These are phyloP conservation scores for Quercus mongolica DNA, from an alignment of 306 rosid genomes.

Conservation along the genomic window DNA sequence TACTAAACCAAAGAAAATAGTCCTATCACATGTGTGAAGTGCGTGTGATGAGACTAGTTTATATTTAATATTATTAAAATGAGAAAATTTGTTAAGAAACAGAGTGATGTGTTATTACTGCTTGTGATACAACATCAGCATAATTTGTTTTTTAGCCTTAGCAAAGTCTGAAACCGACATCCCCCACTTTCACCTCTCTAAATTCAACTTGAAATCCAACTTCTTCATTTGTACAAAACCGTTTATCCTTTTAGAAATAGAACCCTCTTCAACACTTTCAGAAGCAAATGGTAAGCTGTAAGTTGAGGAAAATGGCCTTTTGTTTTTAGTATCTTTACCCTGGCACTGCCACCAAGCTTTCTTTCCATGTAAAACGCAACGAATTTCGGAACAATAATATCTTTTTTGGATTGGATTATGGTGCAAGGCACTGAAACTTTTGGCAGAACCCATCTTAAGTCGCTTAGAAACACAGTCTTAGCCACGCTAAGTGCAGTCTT, in stretches of 20 bases:
- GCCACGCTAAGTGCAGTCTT: conserved; percentile 36
- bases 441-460: conserved; percentile 34
- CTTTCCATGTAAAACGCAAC: conserved; percentile 40
- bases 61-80: no score
- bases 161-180: neutral
- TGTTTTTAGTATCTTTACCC: conserved; percentile 32
- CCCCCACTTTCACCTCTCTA: neutral
- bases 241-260: neutral
- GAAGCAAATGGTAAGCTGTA: conserved; percentile 33
- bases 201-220: neutral
- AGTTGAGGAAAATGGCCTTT: conserved; percentile 50
- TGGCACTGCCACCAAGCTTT: conserved; percentile 22
- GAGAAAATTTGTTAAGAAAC: no score
- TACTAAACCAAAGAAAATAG: no score
- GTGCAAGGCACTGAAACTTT: conserved; percentile 34
- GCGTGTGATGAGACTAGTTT: no score
- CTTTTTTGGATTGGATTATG: conserved; percentile 40
- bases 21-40: no score
- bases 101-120: no score
- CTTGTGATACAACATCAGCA: no score
- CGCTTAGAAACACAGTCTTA: conserved; percentile 37
- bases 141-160: no score
- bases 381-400: conserved; percentile 24
- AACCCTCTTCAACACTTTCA: conserved; percentile 21
- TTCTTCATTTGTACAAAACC: neutral